Percentiles rank a stretch among this genome's conserved stretches.
Evolutionary conservation across 257 asterid genomes (phyloP).

Genomic region (Knoxia roxburghii): DNA sequence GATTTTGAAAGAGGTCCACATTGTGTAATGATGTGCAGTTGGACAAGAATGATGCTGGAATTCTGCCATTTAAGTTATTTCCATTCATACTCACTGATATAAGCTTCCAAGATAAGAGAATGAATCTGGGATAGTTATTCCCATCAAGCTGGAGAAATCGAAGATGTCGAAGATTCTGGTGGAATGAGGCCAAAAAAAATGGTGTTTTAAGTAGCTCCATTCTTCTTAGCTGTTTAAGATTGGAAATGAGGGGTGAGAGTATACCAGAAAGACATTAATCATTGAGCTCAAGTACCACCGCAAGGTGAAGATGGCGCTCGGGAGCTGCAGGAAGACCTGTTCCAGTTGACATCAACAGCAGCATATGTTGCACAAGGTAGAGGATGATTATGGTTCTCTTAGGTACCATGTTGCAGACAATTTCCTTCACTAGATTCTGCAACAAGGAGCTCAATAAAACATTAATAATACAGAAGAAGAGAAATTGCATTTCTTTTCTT

Average conservation of each 20-base stretch:
- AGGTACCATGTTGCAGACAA: conserved; percentile 29
- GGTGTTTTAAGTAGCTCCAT: conserved; percentile 33
- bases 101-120: conserved; percentile 33
- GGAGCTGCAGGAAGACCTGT: conserved; percentile 20
- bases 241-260: conserved; percentile 35
- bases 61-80: conserved; percentile 33
- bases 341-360: conserved; percentile 20
- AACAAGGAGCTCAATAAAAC: conserved; percentile 6
- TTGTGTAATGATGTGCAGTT: conserved; percentile 38
- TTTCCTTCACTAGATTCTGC: conserved; percentile 4
- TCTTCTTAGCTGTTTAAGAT: conserved; percentile 42
- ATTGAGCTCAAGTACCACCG: conserved; percentile 34
- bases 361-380: conserved; percentile 18
- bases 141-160: conserved; percentile 29
- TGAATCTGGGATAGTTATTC: conserved; percentile 39
- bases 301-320: conserved; percentile 26
- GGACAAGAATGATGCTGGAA: conserved; percentile 34
- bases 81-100: conserved; percentile 21
- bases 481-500: no score
- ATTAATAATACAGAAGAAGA: neutral
- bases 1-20: conserved; percentile 38
- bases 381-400: conserved; percentile 25
- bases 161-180: conserved; percentile 26
- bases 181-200: conserved; percentile 35
- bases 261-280: conserved; percentile 29